phyloP scores from a whole-genome alignment of 2,329 filamentous ascomycete species.

The Juglanconis oblonga region DNA sequence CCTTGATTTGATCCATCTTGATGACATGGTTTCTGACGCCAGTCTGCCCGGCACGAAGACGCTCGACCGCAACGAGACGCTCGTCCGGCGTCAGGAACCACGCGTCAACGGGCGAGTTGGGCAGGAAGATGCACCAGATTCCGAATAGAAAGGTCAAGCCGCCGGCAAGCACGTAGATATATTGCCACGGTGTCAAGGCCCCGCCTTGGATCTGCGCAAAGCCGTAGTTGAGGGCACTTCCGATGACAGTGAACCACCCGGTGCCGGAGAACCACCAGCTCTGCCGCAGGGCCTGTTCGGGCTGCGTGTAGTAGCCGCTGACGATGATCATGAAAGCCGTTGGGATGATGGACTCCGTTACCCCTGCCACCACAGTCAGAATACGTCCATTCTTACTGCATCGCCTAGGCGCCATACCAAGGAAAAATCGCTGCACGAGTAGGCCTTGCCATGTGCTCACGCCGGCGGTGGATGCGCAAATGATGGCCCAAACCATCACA shows the following conservation, averaged over 20 bases:
- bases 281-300: slow-evolving; percentile 62
- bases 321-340: slow-evolving; percentile 66
- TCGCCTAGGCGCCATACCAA: slow-evolving; percentile 27
- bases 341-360: slow-evolving; percentile 63
- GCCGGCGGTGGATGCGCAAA: slow-evolving; percentile 67
- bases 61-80: slow-evolving; percentile 27
- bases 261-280: slow-evolving; percentile 65
- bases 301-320: slow-evolving; percentile 61
- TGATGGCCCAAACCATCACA: slow-evolving; percentile 63
- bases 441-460: slow-evolving; percentile 63
- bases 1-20: slow-evolving; percentile 37
- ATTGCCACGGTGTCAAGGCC: slow-evolving; percentile 61
- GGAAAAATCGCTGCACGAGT: slow-evolving; percentile 64
- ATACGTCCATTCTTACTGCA: neutral
- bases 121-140: slow-evolving; percentile 61
- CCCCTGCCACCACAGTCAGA: slow-evolving; percentile 26
- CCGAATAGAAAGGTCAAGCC: slow-evolving; percentile 63
- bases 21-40: slow-evolving; percentile 41
- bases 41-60: slow-evolving; percentile 7
- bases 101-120: slow-evolving; percentile 63
- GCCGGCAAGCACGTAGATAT: slow-evolving; percentile 67
- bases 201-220: slow-evolving; percentile 61
- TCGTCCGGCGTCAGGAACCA: slow-evolving; percentile 67
- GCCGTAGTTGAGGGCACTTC: slow-evolving; percentile 63
- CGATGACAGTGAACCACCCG: slow-evolving; percentile 61